Percentiles rank a stretch among this genome's conserved stretches.
phyloP scores from a whole-genome alignment of 495 filamentous ascomycete species.

The Penicillium waksmanii region DNA sequence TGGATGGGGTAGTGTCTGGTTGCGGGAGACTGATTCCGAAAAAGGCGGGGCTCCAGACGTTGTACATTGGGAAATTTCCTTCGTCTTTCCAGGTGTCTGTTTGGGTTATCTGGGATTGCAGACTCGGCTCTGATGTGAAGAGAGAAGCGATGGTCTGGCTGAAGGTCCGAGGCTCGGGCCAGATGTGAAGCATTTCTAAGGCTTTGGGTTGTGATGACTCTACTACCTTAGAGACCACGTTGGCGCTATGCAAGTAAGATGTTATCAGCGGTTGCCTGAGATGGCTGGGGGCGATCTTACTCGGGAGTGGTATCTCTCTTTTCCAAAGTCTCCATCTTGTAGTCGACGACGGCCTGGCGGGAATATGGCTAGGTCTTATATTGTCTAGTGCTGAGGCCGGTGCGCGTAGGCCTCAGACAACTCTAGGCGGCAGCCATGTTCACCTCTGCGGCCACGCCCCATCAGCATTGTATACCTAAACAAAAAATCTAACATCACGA shows the following conservation, averaged over 20 bases:
- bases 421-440: too few species aligned
- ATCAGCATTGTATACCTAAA: too few species aligned
- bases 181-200: not conserved
- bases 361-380: too few species aligned
- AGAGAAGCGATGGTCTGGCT: not conserved
- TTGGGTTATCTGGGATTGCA: not conserved
- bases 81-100: not conserved
- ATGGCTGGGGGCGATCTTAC: not conserved
- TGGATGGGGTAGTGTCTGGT: not conserved
- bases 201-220: not conserved
- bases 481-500: too few species aligned
- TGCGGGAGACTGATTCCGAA: not conserved
- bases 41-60: conserved; percentile 1
- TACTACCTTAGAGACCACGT: not conserved
- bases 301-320: not conserved
- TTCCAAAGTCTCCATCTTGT: too few species aligned
- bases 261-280: not conserved
- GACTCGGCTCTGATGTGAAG: not conserved
- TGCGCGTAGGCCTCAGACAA: too few species aligned
- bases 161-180: not conserved
- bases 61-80: not conserved
- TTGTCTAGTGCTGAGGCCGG: too few species aligned
- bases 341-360: too few species aligned
- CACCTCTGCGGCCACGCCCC: too few species aligned
- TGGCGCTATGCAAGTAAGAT: not conserved